Evolutionary conservation across 805 yeast genomes (phyloP), one percentile per base, ranked within the genome.

Genomic region (Ogataea neopini): DNA sequence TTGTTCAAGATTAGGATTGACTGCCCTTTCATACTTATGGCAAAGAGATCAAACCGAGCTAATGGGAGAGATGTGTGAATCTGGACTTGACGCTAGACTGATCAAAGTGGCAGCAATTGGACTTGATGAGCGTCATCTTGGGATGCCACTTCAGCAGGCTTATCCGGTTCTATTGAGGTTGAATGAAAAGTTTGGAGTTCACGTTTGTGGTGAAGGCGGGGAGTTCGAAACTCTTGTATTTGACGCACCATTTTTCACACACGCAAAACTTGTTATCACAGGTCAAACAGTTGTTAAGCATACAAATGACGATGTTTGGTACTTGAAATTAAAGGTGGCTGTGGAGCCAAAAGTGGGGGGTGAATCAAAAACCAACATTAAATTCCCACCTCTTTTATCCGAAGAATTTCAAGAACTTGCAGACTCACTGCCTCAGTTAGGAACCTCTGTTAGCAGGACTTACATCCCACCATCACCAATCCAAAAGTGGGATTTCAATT

Each of bases 171-270:
- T 94, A 61, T 53, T 71, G 10, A 70, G 71, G 33, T 69, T 91
- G 50, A 85, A 90, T 62, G 50, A 62, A 8, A 68, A 71, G 64
- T 91, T 80, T 67, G 96, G 91, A 2, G 87, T 91, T 11, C 97
- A 92, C 64, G 82, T 94, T 0, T 94, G 99, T 70, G 99, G 99
- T 11, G 99, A 94, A 71, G 99, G 99, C 28, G 99, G 99, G 1
- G 99, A 94, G 66, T 94, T 89, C 66, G 99, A 94, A 64, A 85
- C 97, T 0, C 70, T 92, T 56, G 98, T 92, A 2, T 71, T 94
- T 23, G 97, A 94, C 65, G 88, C 95, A 1, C 96, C 96, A 0
- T 84, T 88, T 50, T 94, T 92, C 69, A 69, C 68, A 26, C 71
- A 77, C 39, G 81, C 79, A 32, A 69, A 63, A 44, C 63, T 84